A percentile compares a stretch with the other conserved stretches of the same genome.
These are phyloP conservation scores for Backusella mclennaniae DNA, from an alignment of 192 early-diverging fungal genomes.

Conservation along the genomic window DNA sequence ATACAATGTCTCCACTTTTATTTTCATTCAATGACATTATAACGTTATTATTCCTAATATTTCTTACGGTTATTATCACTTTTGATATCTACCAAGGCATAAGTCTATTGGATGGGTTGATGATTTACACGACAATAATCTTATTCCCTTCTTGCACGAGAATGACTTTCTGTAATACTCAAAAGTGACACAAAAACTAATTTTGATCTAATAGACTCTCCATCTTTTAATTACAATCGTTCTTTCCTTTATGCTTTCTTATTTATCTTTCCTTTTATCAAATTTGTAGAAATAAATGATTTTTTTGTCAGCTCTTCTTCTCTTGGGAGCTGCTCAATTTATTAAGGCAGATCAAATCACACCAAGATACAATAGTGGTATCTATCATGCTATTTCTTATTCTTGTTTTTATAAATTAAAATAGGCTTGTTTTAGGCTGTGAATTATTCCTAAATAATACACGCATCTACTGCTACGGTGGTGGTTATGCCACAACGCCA, in stretches of 20 bases:
- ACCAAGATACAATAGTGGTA: neutral
- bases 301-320: neutral
- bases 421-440: neutral
- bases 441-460: neutral
- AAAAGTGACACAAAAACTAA: neutral
- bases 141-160: neutral
- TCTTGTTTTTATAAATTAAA: neutral
- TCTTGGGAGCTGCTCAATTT: neutral
- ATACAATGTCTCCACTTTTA: no score
- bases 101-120: no score
- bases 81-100: no score
- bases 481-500: neutral
- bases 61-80: neutral
- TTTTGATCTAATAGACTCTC: neutral
- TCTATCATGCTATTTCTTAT: neutral
- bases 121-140: neutral
- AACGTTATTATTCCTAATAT: neutral
- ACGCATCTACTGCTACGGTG: neutral
- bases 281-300: neutral
- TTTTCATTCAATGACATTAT: no score
- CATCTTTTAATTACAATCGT: neutral
- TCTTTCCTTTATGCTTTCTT: neutral
- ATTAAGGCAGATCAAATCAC: neutral
- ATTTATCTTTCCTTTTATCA: neutral
- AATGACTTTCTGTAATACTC: neutral